Conservation (phyloP, 2,329 filamentous ascomycete species). For the Phaeosphaeria sp. region DNA sequence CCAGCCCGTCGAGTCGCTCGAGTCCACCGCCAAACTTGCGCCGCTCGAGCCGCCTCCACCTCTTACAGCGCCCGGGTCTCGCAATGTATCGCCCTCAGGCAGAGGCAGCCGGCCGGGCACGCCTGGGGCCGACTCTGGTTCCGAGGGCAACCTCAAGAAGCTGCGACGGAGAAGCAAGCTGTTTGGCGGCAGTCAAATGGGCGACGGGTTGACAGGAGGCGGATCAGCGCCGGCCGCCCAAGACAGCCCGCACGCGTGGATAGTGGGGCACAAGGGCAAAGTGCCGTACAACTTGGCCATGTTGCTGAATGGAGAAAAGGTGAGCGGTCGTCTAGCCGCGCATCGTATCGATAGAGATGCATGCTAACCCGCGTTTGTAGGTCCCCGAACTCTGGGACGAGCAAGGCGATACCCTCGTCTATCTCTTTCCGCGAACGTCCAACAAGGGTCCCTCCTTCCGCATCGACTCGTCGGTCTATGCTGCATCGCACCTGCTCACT, state of each 20-base stretch:
- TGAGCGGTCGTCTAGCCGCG: conserved; percentile 29
- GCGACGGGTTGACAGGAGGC: conserved; percentile 22
- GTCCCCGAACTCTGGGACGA: conserved; percentile 68
- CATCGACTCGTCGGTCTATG: conserved; percentile 64
- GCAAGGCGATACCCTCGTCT: conserved; percentile 67
- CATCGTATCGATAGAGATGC: not conserved
- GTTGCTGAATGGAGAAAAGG: conserved; percentile 59
- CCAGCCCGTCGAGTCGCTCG: conserved; percentile 30
- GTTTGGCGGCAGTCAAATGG: conserved; percentile 36
- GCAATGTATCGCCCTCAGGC: conserved; percentile 32
- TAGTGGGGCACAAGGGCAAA: conserved; percentile 63
- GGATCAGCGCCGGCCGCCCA: conserved; percentile 10
- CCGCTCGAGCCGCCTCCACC: conserved; percentile 38
- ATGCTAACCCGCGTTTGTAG: conserved; percentile 37
- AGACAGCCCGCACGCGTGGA: conserved; percentile 58
- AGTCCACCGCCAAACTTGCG: conserved; percentile 18
- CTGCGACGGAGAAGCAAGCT: conserved; percentile 44
- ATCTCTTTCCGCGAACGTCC: conserved; percentile 65
- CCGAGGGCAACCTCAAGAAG: conserved; percentile 38
- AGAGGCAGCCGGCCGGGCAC: conserved; percentile 33
- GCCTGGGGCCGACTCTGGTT: conserved; percentile 18
- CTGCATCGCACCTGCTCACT: conserved; percentile 62
- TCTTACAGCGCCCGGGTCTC: conserved; percentile 30
- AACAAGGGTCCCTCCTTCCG: conserved; percentile 66
- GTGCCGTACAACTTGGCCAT: conserved; percentile 62